Evolutionary conservation across 345 rosid species (phyloP), one percentile per base, ranked within the genome.

Genomic region (Camelina sativa): DNA sequence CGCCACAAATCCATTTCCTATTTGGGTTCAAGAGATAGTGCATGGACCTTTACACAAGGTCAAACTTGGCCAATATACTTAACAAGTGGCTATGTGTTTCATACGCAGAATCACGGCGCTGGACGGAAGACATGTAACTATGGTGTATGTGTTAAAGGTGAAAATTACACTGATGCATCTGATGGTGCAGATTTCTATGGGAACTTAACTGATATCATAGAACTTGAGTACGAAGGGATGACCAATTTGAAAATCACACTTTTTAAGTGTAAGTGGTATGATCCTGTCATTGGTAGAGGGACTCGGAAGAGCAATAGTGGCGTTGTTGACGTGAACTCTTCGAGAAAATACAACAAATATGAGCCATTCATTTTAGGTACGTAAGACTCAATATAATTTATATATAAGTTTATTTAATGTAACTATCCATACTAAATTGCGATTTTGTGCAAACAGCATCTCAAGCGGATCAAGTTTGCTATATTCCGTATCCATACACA

Each of bases 61-160:
- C 1, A 62, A 43, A 62, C 51, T 0, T 62, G 52, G 52, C 51
- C 52, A 0, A 62, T 62, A 1, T 62, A 23, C 15, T 22, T 22
- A 5, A 62, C 67, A 62, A 62, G 66, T 12, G 34, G 50, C 1
- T 40, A 40, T 40, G 12, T 62, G 34, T 62, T 62, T 62, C 66
- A 40, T 62, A 62, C 34, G 0, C 2, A 6, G 0, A 40, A 40
- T 20, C 51, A 62, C 7, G 11, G 51, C 0, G 1, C 0, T 2
- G 11, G 32, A 20, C 3, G 32, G 7, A 61, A 61, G 17, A 61
- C 50, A 61, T 61, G 50, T 20, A 61, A 61, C 12, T 61, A 38
- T 40, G 48, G 34, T 0, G 32, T 20, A 0, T 40, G 48, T 40
- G 48, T 61, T 11, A 61, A 61, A 22, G 11, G 48, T 2, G 22